phyloP scores from a whole-genome alignment of 1,139 yeast genomes.

The Zygoascus meyerae region DNA sequence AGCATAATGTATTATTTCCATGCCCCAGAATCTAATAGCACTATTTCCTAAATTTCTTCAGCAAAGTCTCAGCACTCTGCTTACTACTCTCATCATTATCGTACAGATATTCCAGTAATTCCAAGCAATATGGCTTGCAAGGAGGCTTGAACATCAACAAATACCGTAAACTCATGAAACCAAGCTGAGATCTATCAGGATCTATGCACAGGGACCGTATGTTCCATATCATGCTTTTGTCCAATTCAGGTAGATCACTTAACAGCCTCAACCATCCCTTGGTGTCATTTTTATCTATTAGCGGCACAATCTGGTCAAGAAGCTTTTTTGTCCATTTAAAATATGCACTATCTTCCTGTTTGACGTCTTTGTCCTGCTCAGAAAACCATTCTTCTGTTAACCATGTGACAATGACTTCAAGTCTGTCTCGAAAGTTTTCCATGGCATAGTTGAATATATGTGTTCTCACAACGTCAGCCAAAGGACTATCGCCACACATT shows the following conservation, averaged over 20 bases:
- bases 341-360: constrained; percentile 23
- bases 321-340: constrained; percentile 62
- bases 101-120: constrained; percentile 55
- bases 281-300: constrained; percentile 72
- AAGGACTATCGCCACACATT: constrained; percentile 29
- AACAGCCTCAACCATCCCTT: constrained; percentile 73
- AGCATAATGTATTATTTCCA: constrained; percentile 3
- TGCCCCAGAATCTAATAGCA: neutral
- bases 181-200: constrained; percentile 74
- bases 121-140: constrained; percentile 56
- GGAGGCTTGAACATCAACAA: constrained; percentile 91
- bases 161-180: constrained; percentile 71
- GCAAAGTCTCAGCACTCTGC: constrained; percentile 48
- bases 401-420: constrained; percentile 87
- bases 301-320: constrained; percentile 76
- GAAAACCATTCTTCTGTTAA: constrained; percentile 93
- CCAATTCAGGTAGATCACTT: constrained; percentile 78
- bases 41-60: constrained; percentile 41
- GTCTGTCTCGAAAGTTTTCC: constrained; percentile 62
- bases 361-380: constrained; percentile 34
- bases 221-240: constrained; percentile 52
- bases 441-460: constrained; percentile 69
- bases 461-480: constrained; percentile 46
- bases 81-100: constrained; percentile 49
- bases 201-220: constrained; percentile 76